Conservation (phyloP, 768 basidiomycete species). For the Dacryopinax spathularia region DNA sequence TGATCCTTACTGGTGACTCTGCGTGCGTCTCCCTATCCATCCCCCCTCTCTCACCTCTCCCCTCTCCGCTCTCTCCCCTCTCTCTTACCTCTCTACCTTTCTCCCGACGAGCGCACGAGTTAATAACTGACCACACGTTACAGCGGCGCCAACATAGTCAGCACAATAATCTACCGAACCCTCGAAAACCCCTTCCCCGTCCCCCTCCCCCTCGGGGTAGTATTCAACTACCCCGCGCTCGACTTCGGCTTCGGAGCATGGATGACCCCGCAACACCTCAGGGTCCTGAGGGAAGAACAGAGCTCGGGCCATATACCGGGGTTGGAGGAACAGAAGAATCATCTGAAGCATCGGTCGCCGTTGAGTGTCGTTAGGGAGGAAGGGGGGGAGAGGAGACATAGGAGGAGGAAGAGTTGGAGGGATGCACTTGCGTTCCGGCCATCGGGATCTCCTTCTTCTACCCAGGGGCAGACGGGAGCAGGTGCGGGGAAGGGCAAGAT, state of each 20-base stretch:
- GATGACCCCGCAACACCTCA: slow-evolving; percentile 74
- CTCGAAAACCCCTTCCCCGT: slow-evolving; percentile 48
- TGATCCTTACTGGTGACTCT: slow-evolving; percentile 86
- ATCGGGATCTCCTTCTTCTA: neutral
- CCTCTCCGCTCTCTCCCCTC: neutral
- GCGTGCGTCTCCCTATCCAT: slow-evolving; percentile 48
- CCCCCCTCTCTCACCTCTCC: neutral
- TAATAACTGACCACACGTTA: no score
- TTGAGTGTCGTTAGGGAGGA: slow-evolving; percentile 80
- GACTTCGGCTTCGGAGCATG: slow-evolving; percentile 98
- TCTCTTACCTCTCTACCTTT: slow-evolving; percentile 5
- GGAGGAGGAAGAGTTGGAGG: slow-evolving; percentile 34
- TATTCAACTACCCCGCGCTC: slow-evolving; percentile 80
- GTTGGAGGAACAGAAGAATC: slow-evolving; percentile 67
- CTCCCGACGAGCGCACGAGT: no score
- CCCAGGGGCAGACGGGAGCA: neutral
- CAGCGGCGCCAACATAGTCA: slow-evolving; percentile 79
- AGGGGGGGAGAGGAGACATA: slow-evolving; percentile 25
- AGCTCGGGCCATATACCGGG: slow-evolving; percentile 69
- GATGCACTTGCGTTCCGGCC: neutral
- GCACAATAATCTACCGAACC: slow-evolving; percentile 72
- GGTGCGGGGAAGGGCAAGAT: slow-evolving; percentile 9
- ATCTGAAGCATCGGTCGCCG: slow-evolving; percentile 78
- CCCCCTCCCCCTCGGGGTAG: slow-evolving; percentile 63
- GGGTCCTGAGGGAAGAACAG: slow-evolving; percentile 73